These are phyloP conservation scores for Hibiscus trionum DNA, from an alignment of 345 rosid species.

Conservation along the genomic window DNA sequence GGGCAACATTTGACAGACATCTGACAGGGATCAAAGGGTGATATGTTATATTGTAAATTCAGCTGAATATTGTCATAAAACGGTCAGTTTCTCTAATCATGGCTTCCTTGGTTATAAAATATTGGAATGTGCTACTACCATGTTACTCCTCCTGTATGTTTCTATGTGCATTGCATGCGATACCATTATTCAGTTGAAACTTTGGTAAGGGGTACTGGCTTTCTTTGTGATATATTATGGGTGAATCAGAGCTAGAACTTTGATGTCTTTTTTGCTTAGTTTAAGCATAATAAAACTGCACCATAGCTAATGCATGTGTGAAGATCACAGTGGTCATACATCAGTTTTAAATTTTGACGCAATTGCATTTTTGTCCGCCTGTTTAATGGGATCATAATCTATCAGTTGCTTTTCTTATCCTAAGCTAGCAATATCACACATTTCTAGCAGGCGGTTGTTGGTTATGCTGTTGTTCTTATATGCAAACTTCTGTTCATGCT, in stretches of 20 bases:
- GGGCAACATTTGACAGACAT: slow-evolving; percentile 44
- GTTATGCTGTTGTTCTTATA: neutral
- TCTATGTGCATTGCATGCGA: neutral
- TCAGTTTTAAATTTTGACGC: slow-evolving; percentile 1
- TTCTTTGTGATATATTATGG: neutral
- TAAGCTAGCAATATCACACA: neutral
- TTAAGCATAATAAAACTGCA: slow-evolving; percentile 1
- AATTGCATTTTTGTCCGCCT: neutral
- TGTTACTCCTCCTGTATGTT: neutral
- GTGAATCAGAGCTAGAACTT: neutral
- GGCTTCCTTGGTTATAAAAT: slow-evolving; percentile 5
- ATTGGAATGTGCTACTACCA: neutral
- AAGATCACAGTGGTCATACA: neutral
- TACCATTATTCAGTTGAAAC: neutral
- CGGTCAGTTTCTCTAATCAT: slow-evolving; percentile 45
- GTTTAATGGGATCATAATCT: neutral
- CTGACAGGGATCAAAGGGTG: slow-evolving; percentile 90
- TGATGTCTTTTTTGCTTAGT: neutral
- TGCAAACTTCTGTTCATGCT: neutral
- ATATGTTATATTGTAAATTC: slow-evolving; percentile 94
- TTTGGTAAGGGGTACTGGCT: neutral
- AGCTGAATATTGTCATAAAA: slow-evolving; percentile 88
- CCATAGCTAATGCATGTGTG: neutral
- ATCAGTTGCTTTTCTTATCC: neutral
- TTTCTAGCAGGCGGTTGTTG: neutral